These are phyloP conservation scores for Hyphopichia pseudoburtonii DNA, from an alignment of 1,139 yeast genomes.

Conservation along the genomic window DNA sequence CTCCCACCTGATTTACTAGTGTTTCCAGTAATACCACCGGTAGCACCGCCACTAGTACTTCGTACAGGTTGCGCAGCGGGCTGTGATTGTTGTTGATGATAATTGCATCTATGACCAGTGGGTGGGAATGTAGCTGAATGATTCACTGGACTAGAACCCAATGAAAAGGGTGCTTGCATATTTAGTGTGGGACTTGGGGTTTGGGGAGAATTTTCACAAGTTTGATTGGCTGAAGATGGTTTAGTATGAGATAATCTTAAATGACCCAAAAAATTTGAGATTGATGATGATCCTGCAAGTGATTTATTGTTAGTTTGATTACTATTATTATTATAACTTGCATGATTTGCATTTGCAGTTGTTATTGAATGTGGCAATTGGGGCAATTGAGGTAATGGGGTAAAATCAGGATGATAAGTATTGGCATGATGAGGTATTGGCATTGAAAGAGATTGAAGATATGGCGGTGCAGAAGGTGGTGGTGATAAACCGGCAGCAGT, in stretches of 20 bases:
- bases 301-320: background rate
- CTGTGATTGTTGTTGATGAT: background rate
- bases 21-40: background rate
- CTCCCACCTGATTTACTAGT: too few relatives aligned
- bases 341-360: too few relatives aligned
- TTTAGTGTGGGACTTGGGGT: background rate
- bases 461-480: conserved; percentile 9
- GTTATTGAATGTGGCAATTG: too few relatives aligned
- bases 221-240: background rate
- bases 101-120: too few relatives aligned
- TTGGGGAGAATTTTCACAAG: background rate
- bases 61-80: too few relatives aligned
- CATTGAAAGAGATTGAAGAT: conserved; percentile 3
- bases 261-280: conserved; percentile 30
- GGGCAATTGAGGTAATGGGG: too few relatives aligned
- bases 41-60: too few relatives aligned
- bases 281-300: conserved; percentile 16
- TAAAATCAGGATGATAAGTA: background rate
- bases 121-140: too few relatives aligned
- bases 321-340: background rate
- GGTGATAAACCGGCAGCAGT: conserved; percentile 8
- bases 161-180: conserved; percentile 5
- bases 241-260: conserved; percentile 15
- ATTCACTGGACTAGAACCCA: conserved; percentile 7
- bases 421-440: background rate